Conservation (phyloP, 768 basidiomycete genomes). For the Leccinum subgranulosum region DNA sequence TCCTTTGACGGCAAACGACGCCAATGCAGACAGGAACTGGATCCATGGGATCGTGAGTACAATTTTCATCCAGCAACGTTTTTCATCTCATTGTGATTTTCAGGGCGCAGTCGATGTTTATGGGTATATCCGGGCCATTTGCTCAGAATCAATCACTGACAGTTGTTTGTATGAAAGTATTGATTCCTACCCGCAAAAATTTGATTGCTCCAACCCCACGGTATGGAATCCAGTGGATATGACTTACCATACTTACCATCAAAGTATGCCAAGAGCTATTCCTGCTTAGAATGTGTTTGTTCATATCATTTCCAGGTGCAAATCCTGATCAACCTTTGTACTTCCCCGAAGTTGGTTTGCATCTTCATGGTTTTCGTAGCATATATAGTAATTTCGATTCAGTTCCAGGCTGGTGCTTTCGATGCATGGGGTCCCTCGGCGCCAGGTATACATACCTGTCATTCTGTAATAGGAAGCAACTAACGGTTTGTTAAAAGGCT, state of each 20-base stretch:
- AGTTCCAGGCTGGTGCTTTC: conserved; percentile 74
- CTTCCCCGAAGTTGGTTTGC: conserved; percentile 55
- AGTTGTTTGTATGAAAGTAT: conserved; percentile 32
- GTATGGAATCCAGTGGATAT: conserved; percentile 62
- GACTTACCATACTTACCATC: conserved; percentile 65
- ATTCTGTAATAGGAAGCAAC: neutral
- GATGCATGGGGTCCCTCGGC: conserved; percentile 80
- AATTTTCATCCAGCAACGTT: neutral
- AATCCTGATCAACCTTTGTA: conserved; percentile 61
- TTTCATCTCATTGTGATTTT: conserved; percentile 1
- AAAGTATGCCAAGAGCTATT: conserved; percentile 17
- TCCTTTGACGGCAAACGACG: conserved; percentile 75
- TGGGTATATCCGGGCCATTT: conserved; percentile 42
- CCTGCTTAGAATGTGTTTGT: neutral
- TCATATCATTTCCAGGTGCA: conserved; percentile 36
- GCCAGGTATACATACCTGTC: conserved; percentile 42
- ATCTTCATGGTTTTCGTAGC: neutral
- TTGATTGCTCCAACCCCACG: conserved; percentile 75
- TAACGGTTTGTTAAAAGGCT: conserved; percentile 40
- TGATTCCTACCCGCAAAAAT: conserved; percentile 75
- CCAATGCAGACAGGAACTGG: conserved; percentile 54
- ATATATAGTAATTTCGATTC: conserved; percentile 18
- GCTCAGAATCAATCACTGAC: neutral
- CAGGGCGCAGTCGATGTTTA: conserved; percentile 70
- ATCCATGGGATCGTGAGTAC: conserved; percentile 62